These are phyloP conservation scores for Protomyces inundatus DNA, from an alignment of 1,139 yeast genomes.

Conservation along the genomic window DNA sequence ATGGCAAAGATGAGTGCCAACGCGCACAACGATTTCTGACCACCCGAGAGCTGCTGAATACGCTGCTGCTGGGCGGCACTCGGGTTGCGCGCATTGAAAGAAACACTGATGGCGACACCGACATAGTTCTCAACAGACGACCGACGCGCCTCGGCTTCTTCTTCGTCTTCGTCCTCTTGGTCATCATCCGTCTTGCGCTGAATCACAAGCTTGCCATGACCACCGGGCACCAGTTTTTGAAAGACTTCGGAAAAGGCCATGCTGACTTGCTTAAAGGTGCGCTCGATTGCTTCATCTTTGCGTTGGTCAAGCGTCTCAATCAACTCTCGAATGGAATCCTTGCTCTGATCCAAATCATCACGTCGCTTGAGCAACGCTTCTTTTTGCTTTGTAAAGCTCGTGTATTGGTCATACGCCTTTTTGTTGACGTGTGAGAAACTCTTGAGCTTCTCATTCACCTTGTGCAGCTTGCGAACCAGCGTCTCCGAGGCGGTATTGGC, in stretches of 20 bases:
- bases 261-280: slow-evolving; percentile 74
- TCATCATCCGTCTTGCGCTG: slow-evolving; percentile 41
- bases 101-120: slow-evolving; percentile 83
- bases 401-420: slow-evolving; percentile 82
- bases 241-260: slow-evolving; percentile 68
- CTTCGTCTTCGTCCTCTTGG: slow-evolving; percentile 35
- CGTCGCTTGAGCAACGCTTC: slow-evolving; percentile 62
- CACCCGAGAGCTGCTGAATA: slow-evolving; percentile 90
- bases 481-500: slow-evolving; percentile 48
- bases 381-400: slow-evolving; percentile 66
- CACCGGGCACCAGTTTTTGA: slow-evolving; percentile 75
- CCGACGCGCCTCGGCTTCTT: slow-evolving; percentile 32
- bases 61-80: slow-evolving; percentile 61
- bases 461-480: slow-evolving; percentile 53
- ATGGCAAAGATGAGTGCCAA: slow-evolving; percentile 88
- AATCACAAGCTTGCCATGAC: slow-evolving; percentile 69
- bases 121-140: slow-evolving; percentile 54
- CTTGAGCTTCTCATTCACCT: slow-evolving; percentile 54
- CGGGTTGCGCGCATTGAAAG: slow-evolving; percentile 79
- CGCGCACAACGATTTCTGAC: slow-evolving; percentile 93
- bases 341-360: slow-evolving; percentile 64
- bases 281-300: slow-evolving; percentile 75
- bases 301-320: slow-evolving; percentile 68
- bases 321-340: slow-evolving; percentile 64
- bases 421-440: slow-evolving; percentile 76